Conservation (phyloP, 2,329 filamentous ascomycete species). For the Cercospora sojina region DNA sequence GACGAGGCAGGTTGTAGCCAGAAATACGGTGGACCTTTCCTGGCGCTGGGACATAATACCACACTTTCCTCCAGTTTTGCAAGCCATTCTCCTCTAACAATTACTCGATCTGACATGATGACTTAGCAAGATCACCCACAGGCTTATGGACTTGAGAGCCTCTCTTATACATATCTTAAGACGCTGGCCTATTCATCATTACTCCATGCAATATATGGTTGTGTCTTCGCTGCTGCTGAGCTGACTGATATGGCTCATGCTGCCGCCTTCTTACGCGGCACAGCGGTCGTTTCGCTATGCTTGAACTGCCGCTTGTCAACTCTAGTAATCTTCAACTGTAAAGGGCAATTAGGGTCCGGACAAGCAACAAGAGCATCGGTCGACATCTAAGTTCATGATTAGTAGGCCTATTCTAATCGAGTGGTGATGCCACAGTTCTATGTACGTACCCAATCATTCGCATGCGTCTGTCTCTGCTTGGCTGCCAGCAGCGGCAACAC, state of each 20-base stretch:
- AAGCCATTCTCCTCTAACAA: neutral
- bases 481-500: slow-evolving; percentile 28
- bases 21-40: neutral
- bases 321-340: slow-evolving; percentile 22
- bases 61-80: neutral
- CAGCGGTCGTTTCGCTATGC: slow-evolving; percentile 27
- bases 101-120: neutral
- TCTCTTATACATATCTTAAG: neutral
- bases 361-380: slow-evolving; percentile 28
- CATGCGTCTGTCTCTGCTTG: slow-evolving; percentile 23
- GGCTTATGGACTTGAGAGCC: neutral
- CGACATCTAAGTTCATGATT: slow-evolving; percentile 13
- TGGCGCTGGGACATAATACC: neutral
- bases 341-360: slow-evolving; percentile 25
- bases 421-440: neutral
- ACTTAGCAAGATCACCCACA: neutral
- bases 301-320: slow-evolving; percentile 19
- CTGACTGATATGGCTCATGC: no score
- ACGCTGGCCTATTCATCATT: neutral
- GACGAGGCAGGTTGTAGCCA: neutral
- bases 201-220: neutral
- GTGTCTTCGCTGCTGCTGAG: neutral
- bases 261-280: slow-evolving; percentile 9
- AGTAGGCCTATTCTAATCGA: neutral
- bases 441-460: slow-evolving; percentile 21